Evolutionary conservation across 352 stramenopile genomes (phyloP), one percentile per base, ranked within the genome.

Genomic region (Globisporangium spiculum): DNA sequence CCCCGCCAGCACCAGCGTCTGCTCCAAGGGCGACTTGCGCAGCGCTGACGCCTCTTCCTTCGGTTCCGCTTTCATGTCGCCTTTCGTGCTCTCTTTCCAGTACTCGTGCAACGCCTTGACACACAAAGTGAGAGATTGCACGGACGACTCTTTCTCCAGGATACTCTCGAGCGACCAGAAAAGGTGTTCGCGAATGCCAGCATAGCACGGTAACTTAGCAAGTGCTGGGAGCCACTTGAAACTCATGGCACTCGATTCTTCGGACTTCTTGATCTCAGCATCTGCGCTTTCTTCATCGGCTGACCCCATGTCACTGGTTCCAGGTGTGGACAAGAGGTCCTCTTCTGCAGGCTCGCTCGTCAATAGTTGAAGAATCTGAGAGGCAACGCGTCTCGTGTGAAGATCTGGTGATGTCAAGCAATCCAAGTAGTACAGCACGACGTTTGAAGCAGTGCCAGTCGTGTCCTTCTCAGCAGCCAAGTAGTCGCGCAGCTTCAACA

Each of bases 401-500:
- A 84, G 24, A 4, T 81, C 80, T 1, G 78, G 58, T 2, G 86
- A 89, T 36, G 81, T 83, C 32, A 95, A 70, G 52, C 84, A 82
- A 26, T 93, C 80, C 63, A 95, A 71, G 57, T 87, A 94, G 53
- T 90, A 95, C 27, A 88, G 44, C 3, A 95, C 66, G 1, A 95
- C 74, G 63, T 81, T 83, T 1, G 75, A 74, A 0, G 80, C 78
- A 20, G 78, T 76, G 0, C 58, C 70, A 1, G 77, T 68, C 12
- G 53, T 74, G 41, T 91, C 73, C 0, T 68, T 69, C 26, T 69
- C 60, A 55, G 75, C 68, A 2, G 74, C 63, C 64, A 93, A 63
- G 64, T 87, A 83, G 34, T 90, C 81, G 18, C 82, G 79, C 8
- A 92, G 63, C 46, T 91, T 89, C 16, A 50, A 54, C 27, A 90